Conservation (phyloP, 192 early-diverging fungal species). For the Linnemannia elongata region DNA sequence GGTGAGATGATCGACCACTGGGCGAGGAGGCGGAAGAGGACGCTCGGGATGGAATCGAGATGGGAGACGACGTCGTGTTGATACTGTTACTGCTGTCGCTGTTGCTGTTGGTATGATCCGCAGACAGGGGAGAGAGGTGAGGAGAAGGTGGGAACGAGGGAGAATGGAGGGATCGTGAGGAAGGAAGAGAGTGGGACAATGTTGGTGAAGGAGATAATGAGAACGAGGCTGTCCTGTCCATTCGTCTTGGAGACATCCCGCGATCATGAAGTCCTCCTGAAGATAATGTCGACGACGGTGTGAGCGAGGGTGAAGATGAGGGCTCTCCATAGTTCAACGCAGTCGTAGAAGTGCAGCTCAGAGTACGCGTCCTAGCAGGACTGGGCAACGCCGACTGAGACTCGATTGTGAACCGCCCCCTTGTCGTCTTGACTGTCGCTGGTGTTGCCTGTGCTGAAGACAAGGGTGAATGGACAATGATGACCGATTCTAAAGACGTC, state of each 20-base stretch:
- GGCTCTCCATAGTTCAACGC: background rate
- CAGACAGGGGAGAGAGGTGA: slow-evolving; percentile 3
- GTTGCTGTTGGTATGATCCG: background rate
- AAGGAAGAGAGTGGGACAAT: background rate
- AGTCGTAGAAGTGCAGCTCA: slow-evolving; percentile 23
- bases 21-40: background rate
- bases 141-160: slow-evolving; percentile 22
- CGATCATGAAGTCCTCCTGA: background rate
- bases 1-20: slow-evolving; percentile 17
- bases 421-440: slow-evolving; percentile 25
- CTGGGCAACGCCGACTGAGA: slow-evolving; percentile 20
- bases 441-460: background rate
- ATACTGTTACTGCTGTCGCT: background rate
- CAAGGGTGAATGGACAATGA: background rate
- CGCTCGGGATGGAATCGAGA: slow-evolving; percentile 30
- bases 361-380: slow-evolving; percentile 32
- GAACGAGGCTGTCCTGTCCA: background rate
- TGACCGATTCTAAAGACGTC: background rate
- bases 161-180: slow-evolving; percentile 4
- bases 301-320: background rate
- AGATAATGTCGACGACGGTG: background rate
- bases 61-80: slow-evolving; percentile 20
- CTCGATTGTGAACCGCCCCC: slow-evolving; percentile 52
- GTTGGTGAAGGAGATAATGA: slow-evolving; percentile 12
- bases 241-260: background rate